Evolutionary conservation across 257 asterid genomes (phyloP).

Genomic region (Capsicum chinense): DNA sequence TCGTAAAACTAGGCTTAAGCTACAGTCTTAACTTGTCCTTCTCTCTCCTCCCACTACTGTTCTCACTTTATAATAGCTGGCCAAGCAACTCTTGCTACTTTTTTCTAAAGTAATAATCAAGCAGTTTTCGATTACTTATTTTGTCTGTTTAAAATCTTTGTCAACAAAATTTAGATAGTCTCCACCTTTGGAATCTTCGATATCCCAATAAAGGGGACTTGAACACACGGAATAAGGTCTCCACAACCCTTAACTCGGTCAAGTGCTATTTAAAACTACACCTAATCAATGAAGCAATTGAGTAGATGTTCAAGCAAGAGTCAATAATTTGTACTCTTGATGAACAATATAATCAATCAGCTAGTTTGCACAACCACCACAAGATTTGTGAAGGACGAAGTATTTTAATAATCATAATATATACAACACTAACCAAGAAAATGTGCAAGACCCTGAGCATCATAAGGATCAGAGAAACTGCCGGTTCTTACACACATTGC

Average conservation of each 20-base stretch:
- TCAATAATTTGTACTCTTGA: conserved; percentile 17
- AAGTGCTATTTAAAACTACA: neutral
- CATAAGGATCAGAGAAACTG: conserved; percentile 90
- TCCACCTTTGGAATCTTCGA: neutral
- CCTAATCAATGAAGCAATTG: conserved; percentile 14
- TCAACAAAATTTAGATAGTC: neutral
- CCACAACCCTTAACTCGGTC: neutral
- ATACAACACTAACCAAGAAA: conserved; percentile 67
- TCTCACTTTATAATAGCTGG: neutral
- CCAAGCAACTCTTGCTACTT: conserved; percentile 1
- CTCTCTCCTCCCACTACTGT: neutral
- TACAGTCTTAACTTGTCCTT: neutral
- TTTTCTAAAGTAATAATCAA: neutral
- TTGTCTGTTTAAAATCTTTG: neutral
- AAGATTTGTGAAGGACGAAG: neutral
- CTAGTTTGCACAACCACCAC: neutral
- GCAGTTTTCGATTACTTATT: neutral
- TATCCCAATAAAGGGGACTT: neutral
- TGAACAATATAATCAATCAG: conserved; percentile 15
- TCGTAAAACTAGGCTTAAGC: neutral
- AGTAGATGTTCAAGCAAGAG: conserved; percentile 23
- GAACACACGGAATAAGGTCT: neutral
- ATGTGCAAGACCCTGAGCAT: conserved; percentile 97
- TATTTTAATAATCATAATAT: conserved; percentile 6
- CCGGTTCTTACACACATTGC: conserved; percentile 97